Base-by-base conservation (phyloP, 495 filamentous ascomycete species). In the Aspergillus sclerotiicarbonarius region DNA sequence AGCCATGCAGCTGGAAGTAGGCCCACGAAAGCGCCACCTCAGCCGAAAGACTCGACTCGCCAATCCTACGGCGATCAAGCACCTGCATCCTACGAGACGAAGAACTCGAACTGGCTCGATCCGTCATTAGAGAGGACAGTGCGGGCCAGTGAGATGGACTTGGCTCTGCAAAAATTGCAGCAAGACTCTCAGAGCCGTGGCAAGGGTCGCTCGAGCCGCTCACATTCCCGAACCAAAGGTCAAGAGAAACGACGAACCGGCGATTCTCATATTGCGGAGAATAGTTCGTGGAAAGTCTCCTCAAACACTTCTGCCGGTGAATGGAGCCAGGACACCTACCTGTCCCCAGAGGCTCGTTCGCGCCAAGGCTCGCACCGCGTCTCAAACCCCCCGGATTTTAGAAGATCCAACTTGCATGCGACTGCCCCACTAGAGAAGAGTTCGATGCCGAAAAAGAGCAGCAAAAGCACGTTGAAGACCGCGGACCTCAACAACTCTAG, bases 401-500 rank as follows among this genome's bases (percentile, higher is more conserved):
- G 64, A 47, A 53, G 51, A 31, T 48, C 57, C 30, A 56, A 69
- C 51, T 44, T 64, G 10, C 60, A 59, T n/a, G 54, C 47, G 8
- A 33, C 47, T n/a, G n/a, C 15, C 10, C 13, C 55, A 10, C n/a
- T 46, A 29, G 43, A 49, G 6, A 65, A 67, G 52, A 64, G 60
- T 39, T 44, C 64, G 0, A 35, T 75, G 59, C 73, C 69, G 8
- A 76, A 75, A 54, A 78, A 75, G 56, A 75, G 67, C 35, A 73
- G 73, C 62, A 74, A 71, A 53, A 80, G 69, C 45, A 75, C 74
- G 6, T 62, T 82, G 60, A 76, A 71, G 46, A 76, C 71, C 35
- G 61, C 63, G 8, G 79, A 85, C 51, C 66, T 84, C 49, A 75
- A 76, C 39, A 74, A 76, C 10, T 75, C 75, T 8, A 85, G 82